Evolutionary conservation across 2,329 filamentous ascomycete genomes (phyloP).

Genomic region (Colletotrichum sp.): DNA sequence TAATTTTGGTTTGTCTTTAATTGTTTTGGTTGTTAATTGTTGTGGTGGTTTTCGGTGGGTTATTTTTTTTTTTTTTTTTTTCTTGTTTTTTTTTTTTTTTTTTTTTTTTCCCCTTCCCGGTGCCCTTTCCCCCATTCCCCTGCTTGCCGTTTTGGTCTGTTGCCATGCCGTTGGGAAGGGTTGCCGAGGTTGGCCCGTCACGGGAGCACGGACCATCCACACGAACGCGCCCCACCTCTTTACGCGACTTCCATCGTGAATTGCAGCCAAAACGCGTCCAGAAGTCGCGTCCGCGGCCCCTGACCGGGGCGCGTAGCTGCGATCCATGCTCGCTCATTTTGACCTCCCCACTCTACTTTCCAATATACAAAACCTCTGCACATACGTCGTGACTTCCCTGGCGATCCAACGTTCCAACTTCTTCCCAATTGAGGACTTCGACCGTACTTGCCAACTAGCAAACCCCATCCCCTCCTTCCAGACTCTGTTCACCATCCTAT

Average conservation of each 20-base stretch:
- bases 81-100: background rate
- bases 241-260: slow-evolving; percentile 16
- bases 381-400: slow-evolving; percentile 2
- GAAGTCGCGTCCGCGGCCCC: slow-evolving; percentile 11
- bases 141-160: background rate
- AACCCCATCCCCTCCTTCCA: background rate
- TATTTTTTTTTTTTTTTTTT: background rate
- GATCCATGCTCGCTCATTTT: slow-evolving; percentile 10
- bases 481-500: background rate
- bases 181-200: slow-evolving; percentile 7
- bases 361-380: slow-evolving; percentile 19
- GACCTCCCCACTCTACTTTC: slow-evolving; percentile 16
- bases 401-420: background rate
- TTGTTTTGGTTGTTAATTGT: too few relatives aligned
- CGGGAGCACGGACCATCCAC: background rate
- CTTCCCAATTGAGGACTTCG: background rate
- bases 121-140: background rate
- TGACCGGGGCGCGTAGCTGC: slow-evolving; percentile 13
- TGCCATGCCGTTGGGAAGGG: background rate
- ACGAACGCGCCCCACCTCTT: slow-evolving; percentile 9
- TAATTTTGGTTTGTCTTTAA: too few relatives aligned
- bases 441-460: background rate
- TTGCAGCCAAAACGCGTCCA: slow-evolving; percentile 9
- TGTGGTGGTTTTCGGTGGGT: too few relatives aligned
- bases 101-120: background rate